Percentiles rank a stretch among this genome's conserved stretches.
These are phyloP conservation scores for Perilla frutescens DNA, from an alignment of 257 asterid species.

Conservation along the genomic window DNA sequence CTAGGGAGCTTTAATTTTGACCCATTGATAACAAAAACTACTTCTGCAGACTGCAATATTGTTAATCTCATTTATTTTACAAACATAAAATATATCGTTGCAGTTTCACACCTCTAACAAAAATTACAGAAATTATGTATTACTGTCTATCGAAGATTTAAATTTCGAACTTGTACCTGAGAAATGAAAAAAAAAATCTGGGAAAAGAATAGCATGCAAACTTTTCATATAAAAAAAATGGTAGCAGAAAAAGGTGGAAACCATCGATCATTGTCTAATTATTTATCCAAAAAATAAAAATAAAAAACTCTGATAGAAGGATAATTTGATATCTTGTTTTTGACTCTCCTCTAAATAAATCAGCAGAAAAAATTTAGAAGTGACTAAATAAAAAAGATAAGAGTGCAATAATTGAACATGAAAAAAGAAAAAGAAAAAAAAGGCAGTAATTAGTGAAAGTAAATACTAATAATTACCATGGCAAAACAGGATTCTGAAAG, in stretches of 20 bases:
- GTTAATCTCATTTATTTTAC: too few species aligned
- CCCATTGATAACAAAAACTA: too few species aligned
- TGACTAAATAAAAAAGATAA: background rate
- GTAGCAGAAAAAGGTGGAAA: background rate
- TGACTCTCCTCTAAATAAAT: background rate
- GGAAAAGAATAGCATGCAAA: background rate
- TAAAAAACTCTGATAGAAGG: background rate
- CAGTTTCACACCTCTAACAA: too few species aligned
- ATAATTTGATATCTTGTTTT: background rate
- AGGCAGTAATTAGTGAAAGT: background rate
- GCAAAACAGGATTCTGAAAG: slow-evolving; percentile 74
- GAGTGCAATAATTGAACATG: background rate
- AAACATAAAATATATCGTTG: too few species aligned
- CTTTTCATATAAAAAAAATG: background rate
- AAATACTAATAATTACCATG: slow-evolving; percentile 57
- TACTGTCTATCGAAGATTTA: too few species aligned
- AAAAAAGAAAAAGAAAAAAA: background rate
- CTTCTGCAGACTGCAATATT: too few species aligned
- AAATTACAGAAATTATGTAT: too few species aligned
- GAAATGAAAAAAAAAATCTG: background rate
- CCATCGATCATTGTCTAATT: background rate
- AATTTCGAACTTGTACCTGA: too few species aligned
- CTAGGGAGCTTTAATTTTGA: too few species aligned
- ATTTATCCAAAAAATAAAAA: background rate
- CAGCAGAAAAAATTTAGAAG: background rate